Conservation (phyloP, 331 rosid species). For the Malus hybrid region DNA sequence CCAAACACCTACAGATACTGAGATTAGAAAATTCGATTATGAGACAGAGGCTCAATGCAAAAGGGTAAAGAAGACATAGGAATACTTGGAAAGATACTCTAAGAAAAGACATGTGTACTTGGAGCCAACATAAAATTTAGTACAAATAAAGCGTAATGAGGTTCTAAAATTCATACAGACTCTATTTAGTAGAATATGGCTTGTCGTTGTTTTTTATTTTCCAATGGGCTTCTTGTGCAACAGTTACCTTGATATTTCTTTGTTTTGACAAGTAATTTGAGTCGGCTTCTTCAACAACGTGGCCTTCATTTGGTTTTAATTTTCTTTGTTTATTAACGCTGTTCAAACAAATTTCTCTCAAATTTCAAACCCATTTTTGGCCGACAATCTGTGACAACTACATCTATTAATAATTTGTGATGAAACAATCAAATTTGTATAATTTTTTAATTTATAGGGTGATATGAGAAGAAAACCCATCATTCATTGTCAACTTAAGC, state of each 20-base stretch:
- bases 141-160: too few species aligned
- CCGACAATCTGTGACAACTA: slow-evolving; percentile 28
- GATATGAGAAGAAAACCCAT: neutral
- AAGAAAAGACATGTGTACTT: too few species aligned
- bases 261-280: slow-evolving; percentile 16
- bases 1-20: too few species aligned
- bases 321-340: slow-evolving; percentile 16
- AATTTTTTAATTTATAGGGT: neutral
- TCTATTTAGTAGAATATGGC: too few species aligned
- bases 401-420: slow-evolving; percentile 2
- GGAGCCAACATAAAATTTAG: too few species aligned
- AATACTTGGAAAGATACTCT: too few species aligned
- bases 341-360: slow-evolving; percentile 32
- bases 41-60: too few species aligned
- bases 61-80: too few species aligned
- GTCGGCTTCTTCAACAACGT: slow-evolving; percentile 13
- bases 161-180: too few species aligned
- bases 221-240: neutral
- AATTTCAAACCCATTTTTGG: slow-evolving; percentile 33
- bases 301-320: slow-evolving; percentile 6
- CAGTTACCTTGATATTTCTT: slow-evolving; percentile 6
- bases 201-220: too few species aligned
- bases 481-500: slow-evolving; percentile 14
- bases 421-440: slow-evolving; percentile 4
- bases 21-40: too few species aligned